Percentiles rank a stretch among this genome's conserved stretches.
phyloP scores from a whole-genome alignment of 148 eudicot species.

The Rhododendron williamsianum region DNA sequence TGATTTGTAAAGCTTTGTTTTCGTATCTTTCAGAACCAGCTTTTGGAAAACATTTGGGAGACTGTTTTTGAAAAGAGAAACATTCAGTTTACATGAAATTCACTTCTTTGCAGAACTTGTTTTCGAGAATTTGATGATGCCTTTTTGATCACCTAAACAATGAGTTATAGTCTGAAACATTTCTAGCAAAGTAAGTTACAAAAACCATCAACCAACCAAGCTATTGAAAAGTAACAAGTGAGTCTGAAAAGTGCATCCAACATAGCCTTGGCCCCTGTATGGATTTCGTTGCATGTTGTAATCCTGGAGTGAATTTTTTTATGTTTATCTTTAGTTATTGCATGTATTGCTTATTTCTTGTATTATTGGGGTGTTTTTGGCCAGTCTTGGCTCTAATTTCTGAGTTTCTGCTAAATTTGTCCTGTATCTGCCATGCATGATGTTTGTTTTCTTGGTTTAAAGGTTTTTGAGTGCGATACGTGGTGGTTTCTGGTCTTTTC shows the following conservation, averaged over 20 bases:
- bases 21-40: too few relatives aligned
- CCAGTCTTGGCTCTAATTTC: not conserved
- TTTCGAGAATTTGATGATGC: too few relatives aligned
- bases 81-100: too few relatives aligned
- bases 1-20: too few relatives aligned
- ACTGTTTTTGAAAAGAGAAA: too few relatives aligned
- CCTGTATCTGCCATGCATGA: not conserved
- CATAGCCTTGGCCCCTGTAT: not conserved
- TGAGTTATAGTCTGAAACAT: not conserved
- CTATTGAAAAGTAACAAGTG: not conserved
- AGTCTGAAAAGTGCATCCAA: not conserved
- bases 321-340: too few relatives aligned
- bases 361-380: not conserved
- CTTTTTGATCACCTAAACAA: not conserved
- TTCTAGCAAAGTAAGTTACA: not conserved
- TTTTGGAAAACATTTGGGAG: too few relatives aligned
- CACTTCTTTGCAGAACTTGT: too few relatives aligned
- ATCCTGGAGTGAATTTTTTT: too few relatives aligned
- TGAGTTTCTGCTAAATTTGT: not conserved
- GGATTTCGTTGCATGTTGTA: not conserved
- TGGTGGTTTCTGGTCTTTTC: too few relatives aligned
- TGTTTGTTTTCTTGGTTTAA: not conserved
- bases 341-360: not conserved
- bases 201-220: not conserved
- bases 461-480: too few relatives aligned